A percentile compares a stretch with the other conserved stretches of the same genome.
phyloP scores from a whole-genome alignment of 495 filamentous ascomycete species.

The Penicillium salamii region DNA sequence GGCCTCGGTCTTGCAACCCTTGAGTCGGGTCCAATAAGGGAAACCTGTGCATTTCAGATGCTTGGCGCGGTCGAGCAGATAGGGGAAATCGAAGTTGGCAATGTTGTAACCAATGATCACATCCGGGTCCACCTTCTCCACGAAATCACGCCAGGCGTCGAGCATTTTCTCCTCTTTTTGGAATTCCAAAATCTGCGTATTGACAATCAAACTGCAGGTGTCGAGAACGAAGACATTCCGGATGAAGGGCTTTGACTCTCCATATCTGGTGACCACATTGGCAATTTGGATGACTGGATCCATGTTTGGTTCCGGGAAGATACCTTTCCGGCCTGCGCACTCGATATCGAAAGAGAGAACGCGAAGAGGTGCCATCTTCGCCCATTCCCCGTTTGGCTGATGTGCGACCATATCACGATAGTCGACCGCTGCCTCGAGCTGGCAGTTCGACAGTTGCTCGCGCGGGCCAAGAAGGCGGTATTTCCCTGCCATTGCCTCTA shows the following conservation, averaged over 20 bases:
- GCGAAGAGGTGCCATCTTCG: constrained; percentile 94
- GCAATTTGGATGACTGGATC: constrained; percentile 99
- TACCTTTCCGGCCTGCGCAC: constrained; percentile 93
- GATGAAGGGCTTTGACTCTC: constrained; percentile 92
- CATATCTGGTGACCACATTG: constrained; percentile 93
- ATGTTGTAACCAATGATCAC: constrained; percentile 99
- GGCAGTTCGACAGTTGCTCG: constrained; percentile 81
- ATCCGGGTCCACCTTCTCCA: constrained; percentile 90
- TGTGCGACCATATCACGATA: constrained; percentile 85
- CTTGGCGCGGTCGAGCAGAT: constrained; percentile 85
- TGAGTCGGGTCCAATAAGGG: constrained; percentile 79
- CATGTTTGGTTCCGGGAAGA: constrained; percentile 88
- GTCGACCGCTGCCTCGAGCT: constrained; percentile 85
- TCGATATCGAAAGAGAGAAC: constrained; percentile 98
- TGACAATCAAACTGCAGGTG: constrained; percentile 86
- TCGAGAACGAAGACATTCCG: constrained; percentile 95
- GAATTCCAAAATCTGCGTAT: constrained; percentile 87
- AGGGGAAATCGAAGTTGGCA: constrained; percentile 97
- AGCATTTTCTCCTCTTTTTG: constrained; percentile 82
- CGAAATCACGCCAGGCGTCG: constrained; percentile 80
- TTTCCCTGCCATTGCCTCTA: constrained; percentile 72
- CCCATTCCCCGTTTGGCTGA: constrained; percentile 90
- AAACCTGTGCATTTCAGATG: constrained; percentile 75
- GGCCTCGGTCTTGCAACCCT: constrained; percentile 57
- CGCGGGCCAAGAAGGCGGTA: constrained; percentile 62